phyloP scores from a whole-genome alignment of 441 rosid species.

The Arabidopsis lyrata region DNA sequence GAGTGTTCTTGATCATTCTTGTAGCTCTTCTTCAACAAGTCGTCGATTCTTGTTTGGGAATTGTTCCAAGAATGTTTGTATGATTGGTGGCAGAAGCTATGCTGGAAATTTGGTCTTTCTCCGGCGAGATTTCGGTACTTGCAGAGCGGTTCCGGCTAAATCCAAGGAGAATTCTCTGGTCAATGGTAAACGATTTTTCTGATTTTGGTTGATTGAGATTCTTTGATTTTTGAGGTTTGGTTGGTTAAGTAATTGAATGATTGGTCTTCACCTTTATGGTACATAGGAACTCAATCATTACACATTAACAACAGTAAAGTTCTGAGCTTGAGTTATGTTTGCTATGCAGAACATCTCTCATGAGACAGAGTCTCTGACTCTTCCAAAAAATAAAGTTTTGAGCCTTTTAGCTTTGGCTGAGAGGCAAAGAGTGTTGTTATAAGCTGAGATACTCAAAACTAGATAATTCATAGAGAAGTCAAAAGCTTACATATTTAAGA shows the following conservation, averaged over 20 bases:
- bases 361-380: no score
- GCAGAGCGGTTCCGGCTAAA: conserved; percentile 62
- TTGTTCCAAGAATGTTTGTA: conserved; percentile 46
- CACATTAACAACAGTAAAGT: neutral
- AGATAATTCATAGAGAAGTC: neutral
- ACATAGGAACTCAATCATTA: neutral
- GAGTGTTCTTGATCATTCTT: conserved; percentile 67
- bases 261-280: conserved; percentile 8
- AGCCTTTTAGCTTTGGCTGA: conserved; percentile 1
- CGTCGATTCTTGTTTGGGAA: conserved; percentile 53
- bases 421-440: neutral
- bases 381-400: no score
- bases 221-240: conserved; percentile 21
- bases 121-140: conserved; percentile 52
- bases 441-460: conserved; percentile 4
- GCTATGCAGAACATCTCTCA: neutral
- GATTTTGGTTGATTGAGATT: conserved; percentile 21
- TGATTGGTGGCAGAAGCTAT: conserved; percentile 44
- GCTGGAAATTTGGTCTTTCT: conserved; percentile 54
- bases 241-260: conserved; percentile 21
- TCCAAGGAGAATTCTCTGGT: conserved; percentile 54
- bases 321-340: conserved; percentile 1
- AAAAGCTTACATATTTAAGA: neutral
- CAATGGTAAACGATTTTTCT: conserved; percentile 51
- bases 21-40: conserved; percentile 49